Evolutionary conservation across 179 eudicot species (phyloP).

Genomic region (Beta lomatogona): DNA sequence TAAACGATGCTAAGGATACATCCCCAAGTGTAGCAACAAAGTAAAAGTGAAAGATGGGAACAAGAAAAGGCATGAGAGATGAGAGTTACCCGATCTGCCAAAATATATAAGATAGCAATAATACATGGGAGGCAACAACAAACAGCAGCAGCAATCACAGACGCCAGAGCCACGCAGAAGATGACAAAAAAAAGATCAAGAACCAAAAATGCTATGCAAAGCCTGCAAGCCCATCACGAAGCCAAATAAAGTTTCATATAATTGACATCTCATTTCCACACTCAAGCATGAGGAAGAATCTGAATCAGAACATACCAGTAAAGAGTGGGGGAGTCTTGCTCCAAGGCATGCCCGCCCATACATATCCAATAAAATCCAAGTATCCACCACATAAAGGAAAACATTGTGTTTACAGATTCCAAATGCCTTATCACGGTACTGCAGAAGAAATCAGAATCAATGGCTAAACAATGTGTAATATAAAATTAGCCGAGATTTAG

Average conservation of each 20-base stretch:
- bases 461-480: neutral
- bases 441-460: slow-evolving; percentile 23
- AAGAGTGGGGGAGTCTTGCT: slow-evolving; percentile 58
- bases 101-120: slow-evolving; percentile 58
- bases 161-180: slow-evolving; percentile 69
- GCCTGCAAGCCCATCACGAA: slow-evolving; percentile 48
- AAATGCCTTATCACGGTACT: slow-evolving; percentile 56
- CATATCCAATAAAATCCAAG: slow-evolving; percentile 76
- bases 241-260: slow-evolving; percentile 5
- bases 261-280: neutral
- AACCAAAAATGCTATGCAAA: slow-evolving; percentile 61
- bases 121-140: slow-evolving; percentile 80
- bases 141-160: slow-evolving; percentile 65
- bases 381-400: slow-evolving; percentile 77
- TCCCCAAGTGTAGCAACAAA: slow-evolving; percentile 10
- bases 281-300: neutral
- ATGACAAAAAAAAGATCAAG: slow-evolving; percentile 70
- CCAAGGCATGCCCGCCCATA: slow-evolving; percentile 54
- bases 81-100: slow-evolving; percentile 59
- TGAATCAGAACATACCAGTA: slow-evolving; percentile 52
- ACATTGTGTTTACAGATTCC: slow-evolving; percentile 77
- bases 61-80: slow-evolving; percentile 1
- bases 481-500: neutral
- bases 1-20: neutral
- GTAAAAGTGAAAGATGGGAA: neutral